Conservation (phyloP, 2,329 filamentous ascomycete genomes). For the Cytospora piceae region DNA sequence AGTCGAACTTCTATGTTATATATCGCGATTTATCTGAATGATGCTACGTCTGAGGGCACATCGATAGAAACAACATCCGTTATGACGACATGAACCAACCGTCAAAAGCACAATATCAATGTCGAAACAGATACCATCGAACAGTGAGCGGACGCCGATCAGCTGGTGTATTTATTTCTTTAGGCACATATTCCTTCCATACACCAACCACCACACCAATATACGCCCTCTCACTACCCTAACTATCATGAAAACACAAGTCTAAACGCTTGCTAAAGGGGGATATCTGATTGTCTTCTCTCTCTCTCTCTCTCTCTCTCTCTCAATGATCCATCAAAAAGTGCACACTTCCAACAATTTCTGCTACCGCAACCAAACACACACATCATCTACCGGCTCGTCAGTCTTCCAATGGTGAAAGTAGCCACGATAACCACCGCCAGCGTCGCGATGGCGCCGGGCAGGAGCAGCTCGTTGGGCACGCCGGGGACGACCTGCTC, state of each 20-base stretch:
- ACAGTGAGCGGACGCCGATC: neutral
- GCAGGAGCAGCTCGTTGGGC: conserved; percentile 90
- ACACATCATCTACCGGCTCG: conserved; percentile 49
- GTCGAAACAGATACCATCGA: neutral
- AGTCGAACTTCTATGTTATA: neutral
- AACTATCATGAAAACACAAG: conserved; percentile 6
- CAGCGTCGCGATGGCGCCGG: conserved; percentile 92
- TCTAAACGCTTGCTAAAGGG: conserved; percentile 30
- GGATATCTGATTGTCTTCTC: conserved; percentile 20
- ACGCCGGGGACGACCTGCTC: conserved; percentile 87
- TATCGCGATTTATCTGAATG: neutral
- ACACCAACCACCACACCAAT: neutral
- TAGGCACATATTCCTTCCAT: neutral
- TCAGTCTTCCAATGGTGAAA: conserved; percentile 79
- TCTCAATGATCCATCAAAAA: neutral
- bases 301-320: neutral
- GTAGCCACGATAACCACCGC: conserved; percentile 93
- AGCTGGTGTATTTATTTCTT: neutral
- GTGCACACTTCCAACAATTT: neutral
- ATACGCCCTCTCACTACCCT: conserved; percentile 16
- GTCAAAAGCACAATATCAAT: neutral
- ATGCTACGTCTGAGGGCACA: neutral
- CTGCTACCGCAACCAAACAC: neutral
- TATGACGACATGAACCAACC: neutral
- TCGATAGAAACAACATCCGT: neutral